Percentiles rank a stretch among this genome's conserved stretches.
phyloP scores from a whole-genome alignment of 306 rosid genomes.

The Vigna hirtella region DNA sequence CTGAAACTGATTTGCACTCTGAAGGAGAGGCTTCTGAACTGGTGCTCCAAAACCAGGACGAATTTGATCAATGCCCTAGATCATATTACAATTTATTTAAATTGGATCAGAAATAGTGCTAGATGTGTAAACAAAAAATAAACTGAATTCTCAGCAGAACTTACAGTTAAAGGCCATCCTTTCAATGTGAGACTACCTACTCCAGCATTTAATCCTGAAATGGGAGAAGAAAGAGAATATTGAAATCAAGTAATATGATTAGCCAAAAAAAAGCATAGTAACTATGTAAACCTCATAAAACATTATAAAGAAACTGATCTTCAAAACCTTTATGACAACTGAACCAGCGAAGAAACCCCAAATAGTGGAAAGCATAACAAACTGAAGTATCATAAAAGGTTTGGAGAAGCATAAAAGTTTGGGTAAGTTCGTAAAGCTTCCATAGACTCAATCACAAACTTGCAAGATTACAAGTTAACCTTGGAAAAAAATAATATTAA shows the following conservation, averaged over 20 bases:
- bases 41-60: constrained; percentile 84
- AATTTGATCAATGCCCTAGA: constrained; percentile 88
- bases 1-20: constrained; percentile 82
- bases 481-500: neutral
- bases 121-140: constrained; percentile 23
- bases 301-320: constrained; percentile 13
- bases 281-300: constrained; percentile 5
- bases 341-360: constrained; percentile 29
- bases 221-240: constrained; percentile 40
- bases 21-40: constrained; percentile 91
- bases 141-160: constrained; percentile 45
- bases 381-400: constrained; percentile 30
- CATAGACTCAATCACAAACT: neutral
- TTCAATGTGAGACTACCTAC: constrained; percentile 82
- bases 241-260: constrained; percentile 28
- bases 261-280: constrained; percentile 19
- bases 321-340: constrained; percentile 7
- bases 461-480: neutral
- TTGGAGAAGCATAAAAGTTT: neutral
- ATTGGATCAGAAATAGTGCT: constrained; percentile 36
- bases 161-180: constrained; percentile 98
- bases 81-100: constrained; percentile 46
- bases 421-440: neutral
- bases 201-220: constrained; percentile 75
- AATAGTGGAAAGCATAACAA: constrained; percentile 32